phyloP scores from a whole-genome alignment of 179 eudicot species.

The Dionaea muscipula region DNA sequence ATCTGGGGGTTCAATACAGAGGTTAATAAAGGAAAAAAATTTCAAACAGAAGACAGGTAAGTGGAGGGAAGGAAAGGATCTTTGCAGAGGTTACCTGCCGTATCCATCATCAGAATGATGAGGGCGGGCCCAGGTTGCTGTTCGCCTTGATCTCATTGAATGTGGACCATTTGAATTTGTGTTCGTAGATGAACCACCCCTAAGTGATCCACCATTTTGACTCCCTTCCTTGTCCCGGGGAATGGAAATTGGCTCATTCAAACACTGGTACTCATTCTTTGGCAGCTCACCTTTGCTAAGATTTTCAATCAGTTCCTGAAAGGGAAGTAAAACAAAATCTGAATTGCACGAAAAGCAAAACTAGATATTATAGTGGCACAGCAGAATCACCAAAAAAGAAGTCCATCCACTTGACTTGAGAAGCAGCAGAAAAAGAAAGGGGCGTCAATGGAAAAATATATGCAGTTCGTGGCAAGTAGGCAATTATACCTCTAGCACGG shows the following conservation, averaged over 20 bases:
- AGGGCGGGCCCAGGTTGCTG: conserved; percentile 78
- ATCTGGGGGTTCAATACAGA: neutral
- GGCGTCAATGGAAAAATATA: neutral
- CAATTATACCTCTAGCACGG: conserved; percentile 69
- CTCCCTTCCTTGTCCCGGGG: conserved; percentile 15
- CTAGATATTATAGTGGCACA: too few species aligned
- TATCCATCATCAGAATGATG: conserved; percentile 74
- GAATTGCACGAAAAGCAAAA: too few species aligned
- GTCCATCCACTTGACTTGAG: neutral
- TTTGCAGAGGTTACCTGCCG: conserved; percentile 29
- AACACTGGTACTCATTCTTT: conserved; percentile 55
- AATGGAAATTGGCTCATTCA: conserved; percentile 44
- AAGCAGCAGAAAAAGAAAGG: neutral
- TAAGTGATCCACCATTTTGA: conserved; percentile 11
- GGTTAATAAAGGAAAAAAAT: neutral
- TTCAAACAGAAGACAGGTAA: neutral
- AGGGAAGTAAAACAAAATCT: neutral
- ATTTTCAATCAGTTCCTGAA: conserved; percentile 70
- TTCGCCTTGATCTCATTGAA: conserved; percentile 87
- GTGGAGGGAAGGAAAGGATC: neutral
- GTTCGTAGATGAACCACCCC: neutral
- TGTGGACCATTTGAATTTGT: conserved; percentile 31
- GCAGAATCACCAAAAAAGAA: too few species aligned
- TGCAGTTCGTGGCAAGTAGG: neutral
- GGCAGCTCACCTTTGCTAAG: conserved; percentile 61